phyloP scores from a whole-genome alignment of 345 rosid genomes.

The Brassica incana region DNA sequence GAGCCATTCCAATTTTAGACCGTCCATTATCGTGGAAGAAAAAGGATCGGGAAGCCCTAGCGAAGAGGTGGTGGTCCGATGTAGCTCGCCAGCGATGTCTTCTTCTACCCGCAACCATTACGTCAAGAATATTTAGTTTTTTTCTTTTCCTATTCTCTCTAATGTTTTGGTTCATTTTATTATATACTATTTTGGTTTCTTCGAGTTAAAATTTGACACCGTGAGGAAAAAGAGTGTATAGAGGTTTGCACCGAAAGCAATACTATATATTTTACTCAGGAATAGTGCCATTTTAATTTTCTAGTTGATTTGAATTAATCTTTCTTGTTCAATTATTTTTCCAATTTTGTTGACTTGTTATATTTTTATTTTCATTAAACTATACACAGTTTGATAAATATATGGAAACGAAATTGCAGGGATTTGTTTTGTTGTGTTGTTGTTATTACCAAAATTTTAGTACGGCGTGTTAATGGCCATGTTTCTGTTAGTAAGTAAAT shows the following conservation, averaged over 20 bases:
- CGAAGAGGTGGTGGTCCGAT: constrained; percentile 26
- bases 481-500: constrained; percentile 4
- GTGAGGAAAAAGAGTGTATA: constrained; percentile 24
- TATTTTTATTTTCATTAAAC: neutral
- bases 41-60: constrained; percentile 27
- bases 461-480: neutral
- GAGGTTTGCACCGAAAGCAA: constrained; percentile 27
- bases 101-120: constrained; percentile 37
- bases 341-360: neutral
- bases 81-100: constrained; percentile 42
- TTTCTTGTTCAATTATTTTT: neutral
- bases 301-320: neutral
- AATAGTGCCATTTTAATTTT: constrained; percentile 5
- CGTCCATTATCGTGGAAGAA: constrained; percentile 30
- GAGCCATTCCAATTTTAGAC: constrained; percentile 27
- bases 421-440: neutral
- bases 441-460: neutral
- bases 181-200: neutral
- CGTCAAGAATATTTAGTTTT: constrained; percentile 19
- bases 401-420: neutral
- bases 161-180: constrained; percentile 7
- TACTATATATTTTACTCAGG: neutral
- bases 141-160: neutral
- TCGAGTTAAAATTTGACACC: constrained; percentile 23
- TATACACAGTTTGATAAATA: neutral